These are phyloP conservation scores for Pichia pseudocactophila DNA, from an alignment of 805 yeast species.

Conservation along the genomic window DNA sequence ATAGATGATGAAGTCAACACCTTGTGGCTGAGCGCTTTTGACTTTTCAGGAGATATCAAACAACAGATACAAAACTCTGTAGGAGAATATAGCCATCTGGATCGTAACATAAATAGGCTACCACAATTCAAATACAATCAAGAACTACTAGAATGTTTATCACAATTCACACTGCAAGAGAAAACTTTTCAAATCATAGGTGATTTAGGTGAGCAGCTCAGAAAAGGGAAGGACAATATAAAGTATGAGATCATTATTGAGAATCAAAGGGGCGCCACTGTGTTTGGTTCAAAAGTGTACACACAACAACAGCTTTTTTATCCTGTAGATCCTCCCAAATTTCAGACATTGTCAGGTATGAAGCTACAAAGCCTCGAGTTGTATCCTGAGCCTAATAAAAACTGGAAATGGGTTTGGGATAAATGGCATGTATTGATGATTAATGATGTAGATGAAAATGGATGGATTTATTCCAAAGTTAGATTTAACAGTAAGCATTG, in stretches of 20 bases:
- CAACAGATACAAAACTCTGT: slow-evolving; percentile 13
- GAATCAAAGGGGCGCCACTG: slow-evolving; percentile 45
- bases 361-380: slow-evolving; percentile 24
- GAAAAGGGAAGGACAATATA: slow-evolving; percentile 1
- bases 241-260: slow-evolving; percentile 39
- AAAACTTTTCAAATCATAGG: slow-evolving; percentile 9
- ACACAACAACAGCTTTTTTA: slow-evolving; percentile 38
- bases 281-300: slow-evolving; percentile 45
- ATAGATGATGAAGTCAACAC: too few relatives aligned
- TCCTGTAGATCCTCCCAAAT: slow-evolving; percentile 42
- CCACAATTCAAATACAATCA: slow-evolving; percentile 25
- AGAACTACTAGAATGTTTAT: slow-evolving; percentile 21
- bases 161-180: slow-evolving; percentile 14
- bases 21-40: too few relatives aligned
- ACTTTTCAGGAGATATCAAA: slow-evolving; percentile 2
- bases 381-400: slow-evolving; percentile 39
- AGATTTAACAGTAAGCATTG: slow-evolving; percentile 35
- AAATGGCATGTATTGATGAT: slow-evolving; percentile 46
- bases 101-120: slow-evolving; percentile 19
- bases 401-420: slow-evolving; percentile 51
- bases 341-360: slow-evolving; percentile 36
- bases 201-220: slow-evolving; percentile 7
- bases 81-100: slow-evolving; percentile 21
- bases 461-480: slow-evolving; percentile 43
- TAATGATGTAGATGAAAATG: slow-evolving; percentile 49